Conservation (phyloP, 768 basidiomycete genomes). For the Lactarius evosmus region DNA sequence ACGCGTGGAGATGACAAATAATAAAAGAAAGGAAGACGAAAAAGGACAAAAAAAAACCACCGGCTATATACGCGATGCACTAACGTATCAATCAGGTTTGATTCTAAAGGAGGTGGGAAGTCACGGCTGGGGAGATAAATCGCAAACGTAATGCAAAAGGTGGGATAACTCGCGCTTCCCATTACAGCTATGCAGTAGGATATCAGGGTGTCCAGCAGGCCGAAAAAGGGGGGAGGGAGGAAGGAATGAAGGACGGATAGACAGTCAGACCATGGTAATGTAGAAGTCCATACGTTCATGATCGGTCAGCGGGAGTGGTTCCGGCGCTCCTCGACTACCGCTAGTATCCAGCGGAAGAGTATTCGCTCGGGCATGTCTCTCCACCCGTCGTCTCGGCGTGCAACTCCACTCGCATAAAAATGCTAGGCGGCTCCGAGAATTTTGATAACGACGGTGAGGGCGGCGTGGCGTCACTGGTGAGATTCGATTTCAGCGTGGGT, state of each 20-base stretch:
- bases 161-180: too few relatives aligned
- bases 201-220: slow-evolving; percentile 3
- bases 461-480: not conserved
- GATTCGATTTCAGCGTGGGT: slow-evolving; percentile 32
- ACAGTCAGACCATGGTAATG: slow-evolving; percentile 9
- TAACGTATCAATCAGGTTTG: not conserved
- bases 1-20: not conserved
- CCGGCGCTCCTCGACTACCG: slow-evolving; percentile 62
- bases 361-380: slow-evolving; percentile 68
- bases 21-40: too few relatives aligned
- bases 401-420: slow-evolving; percentile 71
- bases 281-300: too few relatives aligned
- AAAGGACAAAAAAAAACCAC: slow-evolving; percentile 2
- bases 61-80: too few relatives aligned
- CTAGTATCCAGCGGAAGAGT: slow-evolving; percentile 62
- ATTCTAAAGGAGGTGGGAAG: not conserved
- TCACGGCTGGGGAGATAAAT: not conserved
- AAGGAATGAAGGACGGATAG: not conserved
- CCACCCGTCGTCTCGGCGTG: slow-evolving; percentile 75
- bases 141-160: not conserved
- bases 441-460: slow-evolving; percentile 35
- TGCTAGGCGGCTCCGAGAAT: slow-evolving; percentile 45
- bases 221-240: not conserved
- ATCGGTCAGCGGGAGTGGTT: slow-evolving; percentile 24
- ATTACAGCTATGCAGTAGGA: too few relatives aligned